Conservation (phyloP, 306 rosid species). For the Malus domestica region ASM211411v1 NC_041796.1:31286501-31287000, state of each 20-base stretch:
- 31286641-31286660: constrained; percentile 77
- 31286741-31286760: constrained; percentile 81
- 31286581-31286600: constrained; percentile 91
- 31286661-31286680: constrained; percentile 62
- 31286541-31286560: constrained; percentile 67
- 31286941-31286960: constrained; percentile 91
- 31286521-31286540: constrained; percentile 97
- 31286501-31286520: constrained; percentile 91
- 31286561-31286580: constrained; percentile 57
- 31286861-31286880: constrained; percentile 83
- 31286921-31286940: constrained; percentile 77
- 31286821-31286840: constrained; percentile 90
- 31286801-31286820: constrained; percentile 84
- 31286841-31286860: constrained; percentile 88
- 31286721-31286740: constrained; percentile 73
- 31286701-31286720: constrained; percentile 81
- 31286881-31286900: constrained; percentile 77
- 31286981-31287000: constrained; percentile 69
- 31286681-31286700: constrained; percentile 77
- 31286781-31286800: constrained; percentile 30
- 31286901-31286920: constrained; percentile 81
- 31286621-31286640: constrained; percentile 69
- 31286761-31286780: constrained; percentile 77
- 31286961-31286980: constrained; percentile 71
- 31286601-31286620: constrained; percentile 88